Base-by-base conservation (phyloP, 176 grass and related monocot genomes). In the Juncus inflexus region DNA sequence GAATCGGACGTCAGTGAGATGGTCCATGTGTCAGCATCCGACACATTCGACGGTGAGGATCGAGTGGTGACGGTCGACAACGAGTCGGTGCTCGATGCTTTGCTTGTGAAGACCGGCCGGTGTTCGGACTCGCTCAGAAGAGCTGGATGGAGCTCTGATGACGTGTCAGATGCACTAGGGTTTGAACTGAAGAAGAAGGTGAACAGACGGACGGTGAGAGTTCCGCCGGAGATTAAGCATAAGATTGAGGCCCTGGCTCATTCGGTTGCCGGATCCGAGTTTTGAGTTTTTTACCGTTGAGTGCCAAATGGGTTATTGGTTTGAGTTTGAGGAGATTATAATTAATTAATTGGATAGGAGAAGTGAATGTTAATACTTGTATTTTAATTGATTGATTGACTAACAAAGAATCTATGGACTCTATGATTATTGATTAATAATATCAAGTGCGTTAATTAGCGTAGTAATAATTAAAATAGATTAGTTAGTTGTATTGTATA, bases 111-210 rank as follows among this genome's bases (percentile, higher is more conserved):
- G 38, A 77, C 85, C 0, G 95, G 86, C 15, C 75, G 80, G 65
- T 99, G 85, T 80, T 99, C 94, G 1, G 80, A 90, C 80, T 92
- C 95, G 3, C 89, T 99, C 52, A 50, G 78, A 41, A 71, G 83
- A 6, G 89, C 95, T 4, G 95, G 95, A 11, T 99, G 95, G 95
- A 99, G 75, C 64, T 84, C 89, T 2, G 83, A 99, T 63, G 95
- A 99, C 37, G 83, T 99, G 52, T 86, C 89, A 3, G 89, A 99
- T 42, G 95, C 95, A 4, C 78, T 99, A 4, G 85, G 80, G 19
- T 79, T 90, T 5, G 80, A 83, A 40, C 35, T 82, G 40, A 72
- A 64, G 16, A 78, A 73, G 52, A 72, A 76, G 6, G 73, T 37
- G 4, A 37, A 58, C 4, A 45, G 78, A 11, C 3, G 9, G 7